These are phyloP conservation scores for Halenospora varia DNA, from an alignment of 495 filamentous ascomycete genomes.

Conservation along the genomic window DNA sequence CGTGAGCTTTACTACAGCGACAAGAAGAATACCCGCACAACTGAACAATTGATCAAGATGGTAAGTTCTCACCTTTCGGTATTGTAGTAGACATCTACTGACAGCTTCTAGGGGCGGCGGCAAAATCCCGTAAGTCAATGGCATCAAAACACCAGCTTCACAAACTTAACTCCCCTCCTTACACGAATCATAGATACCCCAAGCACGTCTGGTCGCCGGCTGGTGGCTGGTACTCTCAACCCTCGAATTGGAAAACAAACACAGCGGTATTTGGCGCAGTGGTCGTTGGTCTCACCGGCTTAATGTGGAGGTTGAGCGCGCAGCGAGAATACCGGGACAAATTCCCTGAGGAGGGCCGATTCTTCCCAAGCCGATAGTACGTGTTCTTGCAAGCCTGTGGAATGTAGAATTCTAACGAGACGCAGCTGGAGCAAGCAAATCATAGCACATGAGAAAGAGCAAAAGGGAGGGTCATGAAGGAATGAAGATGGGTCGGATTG, in stretches of 20 bases:
- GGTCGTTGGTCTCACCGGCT: conserved; percentile 68
- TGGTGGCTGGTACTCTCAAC: conserved; percentile 95
- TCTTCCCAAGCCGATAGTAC: conserved; percentile 95
- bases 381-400: conserved; percentile 35
- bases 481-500: conserved; percentile 17
- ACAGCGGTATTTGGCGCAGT: conserved; percentile 76
- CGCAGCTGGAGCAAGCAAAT: conserved; percentile 90
- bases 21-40: conserved; percentile 17
- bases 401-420: conserved; percentile 7
- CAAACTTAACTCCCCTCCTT: conserved; percentile 9
- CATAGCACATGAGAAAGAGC: conserved; percentile 73
- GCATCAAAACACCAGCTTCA: not conserved
- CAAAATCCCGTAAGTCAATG: conserved; percentile 77
- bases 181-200: conserved; percentile 65
- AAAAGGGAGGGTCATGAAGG: conserved; percentile 30
- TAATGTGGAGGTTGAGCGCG: conserved; percentile 77
- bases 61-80: conserved; percentile 20
- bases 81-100: conserved; percentile 28
- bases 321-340: conserved; percentile 72
- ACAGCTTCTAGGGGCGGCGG: conserved; percentile 61
- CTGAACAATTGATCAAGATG: conserved; percentile 34
- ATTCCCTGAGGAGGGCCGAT: conserved; percentile 83
- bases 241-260: conserved; percentile 90
- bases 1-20: conserved; percentile 6
- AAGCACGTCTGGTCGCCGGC: conserved; percentile 99